Base-by-base conservation (phyloP, 2,329 filamentous ascomycete species). In the Colletotrichum limetticola region DNA sequence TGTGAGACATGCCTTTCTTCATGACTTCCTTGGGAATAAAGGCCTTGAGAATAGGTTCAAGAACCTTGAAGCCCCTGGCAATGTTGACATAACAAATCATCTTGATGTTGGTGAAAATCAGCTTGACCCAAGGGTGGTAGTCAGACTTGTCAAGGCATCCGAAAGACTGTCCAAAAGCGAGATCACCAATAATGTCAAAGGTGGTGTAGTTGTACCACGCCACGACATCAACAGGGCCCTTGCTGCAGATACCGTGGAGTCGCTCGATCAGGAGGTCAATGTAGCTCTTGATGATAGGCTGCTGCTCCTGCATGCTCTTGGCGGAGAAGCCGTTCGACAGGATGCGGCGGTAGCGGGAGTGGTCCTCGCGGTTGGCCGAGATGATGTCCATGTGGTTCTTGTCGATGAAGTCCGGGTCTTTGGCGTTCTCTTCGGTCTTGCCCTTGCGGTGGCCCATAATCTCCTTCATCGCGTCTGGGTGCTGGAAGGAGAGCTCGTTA, bases 401-500 rank as follows among this genome's bases (percentile, higher is more conserved):
- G 14, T 74, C 68, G 30, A 49, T 26, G 24, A 30, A 6, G 57
- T 35, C 12, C 5, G 67, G 67, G 2, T 57, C 55, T n/a, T 66
- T 74, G 3, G 30, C 61, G 67, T 74, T 74, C 62, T 71, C 66
- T n/a, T 59, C 57, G 49, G 14, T 8, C n/a, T 26, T 32, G 24
- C 46, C 71, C 56, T 53, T 53, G 53, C 71, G 71, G 30, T 67
- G 68, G 46, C 80, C 82, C 71, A 85, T 85, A 26, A 86, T 85
- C 7, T 84, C 83, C 67, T 81, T 82, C 82, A 81, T 85, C 3
- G 81, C 81, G 16, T 77, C 65, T 1, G 78, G 58, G 5, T 78
- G 78, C 26, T 79, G 81, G 70, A 85, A 85, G 4, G 82, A 80
- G 7, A 87, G 79, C 42, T 81, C 77, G 35, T 82, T 80, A 0